phyloP scores from a whole-genome alignment of 495 filamentous ascomycete genomes.

The Aspergillus wentii region DNA sequence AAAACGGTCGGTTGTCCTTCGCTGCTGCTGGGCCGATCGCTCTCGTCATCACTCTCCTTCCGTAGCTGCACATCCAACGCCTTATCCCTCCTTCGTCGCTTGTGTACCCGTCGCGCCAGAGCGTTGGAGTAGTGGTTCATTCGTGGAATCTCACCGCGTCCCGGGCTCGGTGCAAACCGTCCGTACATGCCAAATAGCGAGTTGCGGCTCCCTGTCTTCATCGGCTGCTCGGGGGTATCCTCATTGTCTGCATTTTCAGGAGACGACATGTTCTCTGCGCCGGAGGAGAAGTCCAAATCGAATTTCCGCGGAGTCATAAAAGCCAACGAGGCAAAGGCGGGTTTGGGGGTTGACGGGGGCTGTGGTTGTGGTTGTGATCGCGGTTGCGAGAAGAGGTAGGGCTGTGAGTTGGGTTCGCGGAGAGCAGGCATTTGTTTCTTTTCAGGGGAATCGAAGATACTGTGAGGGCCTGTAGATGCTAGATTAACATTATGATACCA shows the following conservation, averaged over 20 bases:
- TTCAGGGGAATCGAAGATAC: constrained; percentile 45
- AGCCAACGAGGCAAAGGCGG: constrained; percentile 58
- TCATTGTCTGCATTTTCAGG: constrained; percentile 68
- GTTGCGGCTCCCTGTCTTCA: constrained; percentile 42
- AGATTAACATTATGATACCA: neutral
- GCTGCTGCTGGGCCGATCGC: constrained; percentile 49
- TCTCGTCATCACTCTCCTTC: constrained; percentile 53
- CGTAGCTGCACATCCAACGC: constrained; percentile 38
- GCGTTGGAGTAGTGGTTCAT: constrained; percentile 48
- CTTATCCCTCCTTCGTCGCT: constrained; percentile 44
- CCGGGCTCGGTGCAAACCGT: constrained; percentile 45
- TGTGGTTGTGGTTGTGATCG: constrained; percentile 24
- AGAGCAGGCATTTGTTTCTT: constrained; percentile 43
- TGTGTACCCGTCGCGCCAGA: constrained; percentile 48
- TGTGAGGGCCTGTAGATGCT: constrained; percentile 39
- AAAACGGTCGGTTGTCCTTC: constrained; percentile 16
- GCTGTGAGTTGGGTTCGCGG: constrained; percentile 44
- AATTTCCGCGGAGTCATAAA: constrained; percentile 79
- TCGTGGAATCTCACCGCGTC: constrained; percentile 53
- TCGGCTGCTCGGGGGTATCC: constrained; percentile 58
- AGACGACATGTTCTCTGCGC: constrained; percentile 72
- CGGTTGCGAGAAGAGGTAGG: constrained; percentile 38
- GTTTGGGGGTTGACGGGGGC: constrained; percentile 21
- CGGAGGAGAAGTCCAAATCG: constrained; percentile 68
- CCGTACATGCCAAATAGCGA: constrained; percentile 39